These are phyloP conservation scores for Laetiporus sulphureus DNA, from an alignment of 1,284 basidiomycete genomes.

Conservation along the genomic window DNA sequence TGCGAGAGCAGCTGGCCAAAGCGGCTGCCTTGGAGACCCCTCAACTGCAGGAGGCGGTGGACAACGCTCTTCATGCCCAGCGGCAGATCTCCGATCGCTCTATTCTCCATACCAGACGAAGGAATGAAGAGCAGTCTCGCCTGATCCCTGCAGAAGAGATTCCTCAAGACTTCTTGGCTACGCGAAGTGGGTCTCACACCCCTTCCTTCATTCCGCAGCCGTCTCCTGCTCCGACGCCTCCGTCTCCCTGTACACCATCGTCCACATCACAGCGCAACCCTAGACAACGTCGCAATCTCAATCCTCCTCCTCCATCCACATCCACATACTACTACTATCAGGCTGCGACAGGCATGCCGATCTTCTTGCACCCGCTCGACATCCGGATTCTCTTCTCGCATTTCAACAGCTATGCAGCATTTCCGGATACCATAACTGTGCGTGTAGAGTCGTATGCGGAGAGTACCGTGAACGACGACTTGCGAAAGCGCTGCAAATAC, in stretches of 20 bases:
- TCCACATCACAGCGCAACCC: conserved; percentile 33
- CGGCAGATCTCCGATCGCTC: conserved; percentile 42
- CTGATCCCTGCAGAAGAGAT: conserved; percentile 23
- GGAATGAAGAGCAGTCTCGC: conserved; percentile 28
- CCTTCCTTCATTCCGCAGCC: conserved; percentile 17
- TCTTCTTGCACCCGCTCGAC: conserved; percentile 94
- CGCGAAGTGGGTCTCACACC: conserved; percentile 24
- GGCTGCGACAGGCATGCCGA: conserved; percentile 83
- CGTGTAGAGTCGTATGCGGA: conserved; percentile 74
- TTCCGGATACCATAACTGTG: conserved; percentile 80
- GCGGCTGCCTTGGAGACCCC: conserved; percentile 69
- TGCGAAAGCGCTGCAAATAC: conserved; percentile 94
- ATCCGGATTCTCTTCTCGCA: conserved; percentile 89
- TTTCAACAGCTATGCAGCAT: conserved; percentile 76
- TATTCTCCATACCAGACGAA: conserved; percentile 32
- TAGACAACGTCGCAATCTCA: conserved; percentile 66
- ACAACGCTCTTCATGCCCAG: conserved; percentile 54
- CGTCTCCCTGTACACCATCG: conserved; percentile 13
- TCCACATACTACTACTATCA: conserved; percentile 95
- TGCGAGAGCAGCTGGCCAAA: conserved; percentile 73
- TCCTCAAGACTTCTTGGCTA: conserved; percentile 50
- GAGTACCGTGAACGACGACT: conserved; percentile 82
- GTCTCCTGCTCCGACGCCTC: conserved; percentile 18
- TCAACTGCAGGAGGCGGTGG: conserved; percentile 46
- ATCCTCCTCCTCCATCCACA: conserved; percentile 74